Evolutionary conservation across 2,329 filamentous ascomycete species (phyloP).

Genomic region (Colletotrichum phormii): DNA sequence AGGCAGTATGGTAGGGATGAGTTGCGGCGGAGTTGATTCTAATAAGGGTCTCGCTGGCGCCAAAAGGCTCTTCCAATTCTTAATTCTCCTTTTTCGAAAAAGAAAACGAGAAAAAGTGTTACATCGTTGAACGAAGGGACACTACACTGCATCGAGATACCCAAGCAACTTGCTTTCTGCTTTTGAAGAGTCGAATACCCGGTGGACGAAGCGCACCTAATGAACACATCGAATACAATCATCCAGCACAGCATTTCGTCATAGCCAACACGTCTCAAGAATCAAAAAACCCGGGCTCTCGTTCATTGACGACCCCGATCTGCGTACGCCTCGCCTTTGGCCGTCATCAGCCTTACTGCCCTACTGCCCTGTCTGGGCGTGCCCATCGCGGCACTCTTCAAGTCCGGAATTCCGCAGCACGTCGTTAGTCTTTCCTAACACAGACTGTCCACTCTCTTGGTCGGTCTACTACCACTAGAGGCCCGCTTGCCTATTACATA

Average conservation of each 20-base stretch:
- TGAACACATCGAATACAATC: neutral
- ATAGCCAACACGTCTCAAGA: neutral
- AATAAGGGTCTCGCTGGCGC: constrained; percentile 1
- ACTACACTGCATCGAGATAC: neutral
- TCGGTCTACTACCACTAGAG: neutral
- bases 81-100: neutral
- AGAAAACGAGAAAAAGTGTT: constrained; percentile 1
- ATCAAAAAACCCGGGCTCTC: neutral
- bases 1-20: neutral
- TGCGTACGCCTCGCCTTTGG: neutral
- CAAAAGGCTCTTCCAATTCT: neutral
- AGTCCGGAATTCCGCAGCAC: neutral
- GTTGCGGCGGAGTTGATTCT: neutral
- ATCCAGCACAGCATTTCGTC: neutral
- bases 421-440: neutral
- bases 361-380: neutral
- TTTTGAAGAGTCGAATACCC: neutral
- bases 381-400: neutral
- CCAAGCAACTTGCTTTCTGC: neutral
- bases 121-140: neutral
- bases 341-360: neutral
- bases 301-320: neutral
- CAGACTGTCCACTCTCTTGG: neutral
- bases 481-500: neutral
- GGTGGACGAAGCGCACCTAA: too few relatives aligned